Evolutionary conservation across 805 yeast species (phyloP).

Genomic region (Candida nonsorbophila): DNA sequence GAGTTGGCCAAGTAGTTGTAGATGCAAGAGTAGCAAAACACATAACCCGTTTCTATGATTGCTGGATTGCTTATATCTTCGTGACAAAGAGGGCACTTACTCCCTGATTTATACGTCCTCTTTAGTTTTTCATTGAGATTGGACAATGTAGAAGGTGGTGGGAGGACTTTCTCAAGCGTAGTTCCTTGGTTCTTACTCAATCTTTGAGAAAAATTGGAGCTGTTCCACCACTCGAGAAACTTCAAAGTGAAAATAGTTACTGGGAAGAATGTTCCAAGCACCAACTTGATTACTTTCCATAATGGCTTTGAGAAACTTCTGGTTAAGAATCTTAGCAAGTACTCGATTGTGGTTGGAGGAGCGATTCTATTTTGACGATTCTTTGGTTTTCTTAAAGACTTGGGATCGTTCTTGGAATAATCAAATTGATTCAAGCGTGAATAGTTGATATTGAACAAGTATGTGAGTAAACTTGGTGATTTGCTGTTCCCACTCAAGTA

Average conservation of each 20-base stretch:
- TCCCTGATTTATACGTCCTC: conserved; percentile 22
- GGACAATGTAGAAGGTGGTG: conserved; percentile 34
- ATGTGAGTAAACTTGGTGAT: conserved; percentile 59
- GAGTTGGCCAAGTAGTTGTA: conserved; percentile 53
- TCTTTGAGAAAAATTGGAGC: conserved; percentile 63
- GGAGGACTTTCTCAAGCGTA: conserved; percentile 43
- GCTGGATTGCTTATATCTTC: conserved; percentile 70
- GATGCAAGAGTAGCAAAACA: conserved; percentile 85
- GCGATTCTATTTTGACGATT: conserved; percentile 21
- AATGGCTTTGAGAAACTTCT: conserved; percentile 20
- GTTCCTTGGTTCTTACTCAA: conserved; percentile 45
- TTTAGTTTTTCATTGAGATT: conserved; percentile 10
- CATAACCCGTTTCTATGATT: conserved; percentile 85
- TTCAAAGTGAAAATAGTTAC: conserved; percentile 75
- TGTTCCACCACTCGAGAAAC: conserved; percentile 91
- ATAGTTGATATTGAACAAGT: conserved; percentile 56
- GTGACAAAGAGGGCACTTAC: conserved; percentile 66
- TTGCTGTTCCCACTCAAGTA: conserved; percentile 65
- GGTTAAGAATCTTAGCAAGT: conserved; percentile 17
- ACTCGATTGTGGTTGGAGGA: conserved; percentile 39
- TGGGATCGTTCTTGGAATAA: conserved; percentile 30
- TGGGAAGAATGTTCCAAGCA: conserved; percentile 60
- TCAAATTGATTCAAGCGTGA: conserved; percentile 55
- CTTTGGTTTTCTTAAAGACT: conserved; percentile 6
- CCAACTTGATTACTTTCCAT: conserved; percentile 23